A percentile compares a stretch with the other conserved stretches of the same genome.
Evolutionary conservation across 345 rosid species (phyloP).

Genomic region (Carallia brachiata): DNA sequence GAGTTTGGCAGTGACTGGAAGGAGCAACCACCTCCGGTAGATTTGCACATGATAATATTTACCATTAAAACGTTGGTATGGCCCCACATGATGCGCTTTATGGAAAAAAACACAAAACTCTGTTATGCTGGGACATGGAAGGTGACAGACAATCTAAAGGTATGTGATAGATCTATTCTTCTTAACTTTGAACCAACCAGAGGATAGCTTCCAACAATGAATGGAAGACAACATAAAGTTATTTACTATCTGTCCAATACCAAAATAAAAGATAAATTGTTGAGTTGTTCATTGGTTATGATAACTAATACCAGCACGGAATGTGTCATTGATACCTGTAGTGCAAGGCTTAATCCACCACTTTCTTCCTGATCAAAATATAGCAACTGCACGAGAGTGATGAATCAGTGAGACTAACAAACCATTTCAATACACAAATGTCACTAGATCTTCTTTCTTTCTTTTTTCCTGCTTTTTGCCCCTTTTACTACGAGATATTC

Average conservation of each 20-base stretch:
- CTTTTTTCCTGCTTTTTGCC: neutral
- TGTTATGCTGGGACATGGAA: too few species aligned
- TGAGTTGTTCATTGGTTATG: neutral
- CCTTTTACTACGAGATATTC: neutral
- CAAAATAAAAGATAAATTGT: neutral
- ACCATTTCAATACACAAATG: neutral
- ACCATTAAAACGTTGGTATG: too few species aligned
- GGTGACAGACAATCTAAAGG: too few species aligned
- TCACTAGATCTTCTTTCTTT: neutral
- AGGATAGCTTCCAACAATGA: neutral
- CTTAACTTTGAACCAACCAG: too few species aligned
- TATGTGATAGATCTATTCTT: too few species aligned
- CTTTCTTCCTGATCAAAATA: slow-evolving; percentile 80
- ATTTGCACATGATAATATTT: too few species aligned
- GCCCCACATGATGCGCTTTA: too few species aligned
- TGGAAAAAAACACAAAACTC: too few species aligned
- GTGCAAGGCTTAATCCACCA: slow-evolving; percentile 84
- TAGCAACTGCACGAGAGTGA: slow-evolving; percentile 67
- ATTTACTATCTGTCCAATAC: neutral
- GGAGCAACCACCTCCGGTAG: too few species aligned
- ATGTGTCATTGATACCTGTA: slow-evolving; percentile 64
- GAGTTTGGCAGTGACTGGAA: too few species aligned
- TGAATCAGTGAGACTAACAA: slow-evolving; percentile 2
- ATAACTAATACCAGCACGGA: neutral
- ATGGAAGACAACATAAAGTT: neutral